Evolutionary conservation across 495 filamentous ascomycete genomes (phyloP).

Genomic region (Penicillium salamii): DNA sequence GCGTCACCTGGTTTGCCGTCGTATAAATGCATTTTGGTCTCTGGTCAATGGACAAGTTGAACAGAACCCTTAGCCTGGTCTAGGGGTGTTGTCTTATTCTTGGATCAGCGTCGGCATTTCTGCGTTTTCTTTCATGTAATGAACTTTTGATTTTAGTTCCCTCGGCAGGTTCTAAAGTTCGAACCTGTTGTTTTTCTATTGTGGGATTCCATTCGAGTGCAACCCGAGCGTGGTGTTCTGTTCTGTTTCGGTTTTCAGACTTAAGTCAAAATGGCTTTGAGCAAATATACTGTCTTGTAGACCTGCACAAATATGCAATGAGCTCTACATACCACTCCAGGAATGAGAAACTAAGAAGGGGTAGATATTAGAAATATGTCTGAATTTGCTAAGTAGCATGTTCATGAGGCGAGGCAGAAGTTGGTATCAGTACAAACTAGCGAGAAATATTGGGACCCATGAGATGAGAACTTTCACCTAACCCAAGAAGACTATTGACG

Average conservation of each 20-base stretch:
- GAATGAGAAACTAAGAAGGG: background rate
- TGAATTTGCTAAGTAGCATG: background rate
- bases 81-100: background rate
- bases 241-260: constrained; percentile 6
- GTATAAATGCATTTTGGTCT: constrained; percentile 21
- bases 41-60: background rate
- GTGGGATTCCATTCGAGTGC: constrained; percentile 6
- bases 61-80: background rate
- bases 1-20: constrained; percentile 79
- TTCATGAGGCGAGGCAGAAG: background rate
- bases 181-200: constrained; percentile 11
- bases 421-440: background rate
- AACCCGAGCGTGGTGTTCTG: constrained; percentile 9
- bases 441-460: background rate
- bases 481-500: background rate
- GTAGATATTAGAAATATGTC: too few relatives aligned
- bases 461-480: background rate
- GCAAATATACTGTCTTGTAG: background rate
- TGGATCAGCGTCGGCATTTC: constrained; percentile 3
- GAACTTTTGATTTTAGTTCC: constrained; percentile 1
- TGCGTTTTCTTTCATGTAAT: constrained; percentile 4
- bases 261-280: background rate
- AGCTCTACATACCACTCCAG: background rate
- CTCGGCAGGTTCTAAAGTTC: constrained; percentile 7
- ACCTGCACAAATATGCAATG: background rate